Evolutionary conservation across 2,329 filamentous ascomycete genomes (phyloP), one percentile per base, ranked within the genome.

Genomic region (Clonostachys sp.): DNA sequence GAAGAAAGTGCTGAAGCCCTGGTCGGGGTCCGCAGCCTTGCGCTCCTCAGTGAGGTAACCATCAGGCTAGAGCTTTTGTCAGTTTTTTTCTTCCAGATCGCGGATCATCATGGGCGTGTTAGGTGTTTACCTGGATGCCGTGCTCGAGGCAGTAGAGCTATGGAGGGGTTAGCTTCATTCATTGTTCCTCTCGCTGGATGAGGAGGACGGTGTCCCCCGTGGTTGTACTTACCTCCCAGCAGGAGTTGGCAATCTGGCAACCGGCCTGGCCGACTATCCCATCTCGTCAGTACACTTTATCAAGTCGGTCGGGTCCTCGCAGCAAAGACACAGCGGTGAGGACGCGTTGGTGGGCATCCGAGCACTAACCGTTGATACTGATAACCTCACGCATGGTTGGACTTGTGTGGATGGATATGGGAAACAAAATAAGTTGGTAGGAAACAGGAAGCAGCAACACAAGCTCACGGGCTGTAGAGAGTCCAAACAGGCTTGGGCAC

Each of bases 81-180:
- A 42, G 45, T 30, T 30, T 30, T 30, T 30, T 24, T 30, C 10
- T 30, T 10, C 24, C 9, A 10, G 24, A 10, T 30, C 24, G 24
- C 24, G 8, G 24, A 30, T 30, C 24, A 30, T 30, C 24, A 41
- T 39, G 33, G 24, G 2, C 16, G 33, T 34, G 20, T 20, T 43
- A 18, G 34, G 30, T 48, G 33, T 84, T 58, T 85, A 96, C 91
- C 87, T 96, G 89, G 63, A 99, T 99, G 66, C 94, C 94, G 75
- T 99, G 94, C 84, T 99, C 94, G 66, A 99, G 90, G 78, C 94
- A 99, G 85, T 99, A 99, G 56, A 99, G 89, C 94, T 99, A 73
- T 54, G 57, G 55, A 60, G 57, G 57, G 54, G 40, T 52, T 34
- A 53, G 24, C 24, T 30, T 30, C 24, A 10, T 30, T 30, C 24